Percentiles rank a stretch among this genome's conserved stretches.
These are phyloP conservation scores for Biscogniauxia sp. DNA, from an alignment of 2,329 filamentous ascomycete species.

Conservation along the genomic window DNA sequence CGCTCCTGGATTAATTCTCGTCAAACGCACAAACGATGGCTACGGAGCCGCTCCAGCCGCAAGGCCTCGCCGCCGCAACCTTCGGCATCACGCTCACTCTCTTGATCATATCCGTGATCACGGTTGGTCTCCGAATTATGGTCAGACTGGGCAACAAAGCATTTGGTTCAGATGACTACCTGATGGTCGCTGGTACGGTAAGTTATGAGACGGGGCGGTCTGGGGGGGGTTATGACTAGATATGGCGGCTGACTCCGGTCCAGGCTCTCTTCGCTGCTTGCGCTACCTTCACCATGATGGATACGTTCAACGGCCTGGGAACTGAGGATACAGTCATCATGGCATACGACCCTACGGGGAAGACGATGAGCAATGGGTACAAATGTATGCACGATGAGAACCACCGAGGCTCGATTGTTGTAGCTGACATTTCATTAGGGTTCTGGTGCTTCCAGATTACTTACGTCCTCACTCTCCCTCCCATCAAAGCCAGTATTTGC, in stretches of 20 bases:
- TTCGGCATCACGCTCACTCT: not conserved
- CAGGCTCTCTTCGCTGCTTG: not conserved
- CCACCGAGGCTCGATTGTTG: not conserved
- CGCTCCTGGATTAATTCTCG: not conserved
- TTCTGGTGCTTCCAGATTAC: constrained; percentile 10
- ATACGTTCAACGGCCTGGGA: not conserved
- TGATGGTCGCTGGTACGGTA: not conserved
- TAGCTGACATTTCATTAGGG: constrained; percentile 5
- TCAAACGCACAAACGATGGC: not conserved
- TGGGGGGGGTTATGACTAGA: not conserved
- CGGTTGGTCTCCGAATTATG: not conserved
- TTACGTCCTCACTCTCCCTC: constrained; percentile 14
- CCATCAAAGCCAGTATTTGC: constrained; percentile 21
- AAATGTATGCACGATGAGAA: not conserved
- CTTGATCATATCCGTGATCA: not conserved
- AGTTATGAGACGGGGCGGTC: not conserved
- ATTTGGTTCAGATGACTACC: not conserved
- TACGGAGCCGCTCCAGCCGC: not conserved
- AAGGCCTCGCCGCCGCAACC: not conserved
- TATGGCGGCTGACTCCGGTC: not conserved
- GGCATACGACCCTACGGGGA: not conserved
- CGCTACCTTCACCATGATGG: not conserved
- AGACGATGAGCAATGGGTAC: not conserved
- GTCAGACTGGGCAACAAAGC: not conserved
- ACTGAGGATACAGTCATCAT: not conserved